Base-by-base conservation (phyloP, 179 eudicot genomes). In the Silene coronaria region DNA sequence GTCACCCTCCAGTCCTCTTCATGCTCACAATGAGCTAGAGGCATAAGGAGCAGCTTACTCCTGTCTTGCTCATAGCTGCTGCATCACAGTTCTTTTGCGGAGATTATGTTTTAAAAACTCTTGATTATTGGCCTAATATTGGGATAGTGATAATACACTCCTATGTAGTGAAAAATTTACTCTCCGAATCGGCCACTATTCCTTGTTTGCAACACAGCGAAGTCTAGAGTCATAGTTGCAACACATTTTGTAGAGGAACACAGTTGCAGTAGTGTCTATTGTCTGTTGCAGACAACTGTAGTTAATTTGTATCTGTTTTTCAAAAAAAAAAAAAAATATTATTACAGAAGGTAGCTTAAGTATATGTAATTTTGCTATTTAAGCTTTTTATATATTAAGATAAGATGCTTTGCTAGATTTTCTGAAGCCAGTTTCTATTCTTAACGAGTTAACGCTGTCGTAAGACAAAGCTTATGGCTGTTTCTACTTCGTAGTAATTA, bases 1-100 rank as follows among this genome's bases (percentile, higher is more conserved):
- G 57, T 82, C 82, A 2, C 85, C 85, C 0, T 82, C 82, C 6
- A 82, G 85, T 61, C 85, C 85, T 72, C 85, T 82, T 67, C 77
- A 82, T 76, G 84, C 78, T 17, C 48, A 78, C 68, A 48, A 70
- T 3, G 77, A 79, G 27, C 76, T 75, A 16, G 51, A 60, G 21
- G 79, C 61, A 72, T 38, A 22, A 51, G 57, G 55, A 3, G 0
- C 0, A 5, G 38, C 38, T 34, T 34, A 34, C 8, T 34, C 38
- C 38, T 34, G 38, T 34, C 38, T 34, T 34, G 8, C 38, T 34
- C 38, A n/a, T n/a, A n/a, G n/a, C 38, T 68, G 72, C 42, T 6
- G 70, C 7, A 5, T 32, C 22, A 16, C 8, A 32, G n/a, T 67
- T 67, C 3, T 10, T 36, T 14, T 27, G 38, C 6, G 6, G 38